Conservation (phyloP, 805 yeast species). For the Candida corydali region DNA sequence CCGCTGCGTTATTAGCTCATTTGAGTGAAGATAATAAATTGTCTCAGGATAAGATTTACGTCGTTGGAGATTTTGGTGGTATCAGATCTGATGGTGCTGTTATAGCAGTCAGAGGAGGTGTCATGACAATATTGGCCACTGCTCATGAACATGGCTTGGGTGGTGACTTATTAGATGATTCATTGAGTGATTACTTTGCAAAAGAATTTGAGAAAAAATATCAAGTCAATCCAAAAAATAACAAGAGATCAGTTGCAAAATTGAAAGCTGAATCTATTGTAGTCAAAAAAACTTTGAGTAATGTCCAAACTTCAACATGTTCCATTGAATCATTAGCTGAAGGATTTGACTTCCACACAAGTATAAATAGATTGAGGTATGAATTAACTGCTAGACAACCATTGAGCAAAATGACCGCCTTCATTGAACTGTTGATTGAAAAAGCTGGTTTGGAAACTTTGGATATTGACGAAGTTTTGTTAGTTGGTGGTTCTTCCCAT, state of each 20-base stretch:
- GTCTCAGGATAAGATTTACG: conserved; percentile 67
- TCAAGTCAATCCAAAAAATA: conserved; percentile 73
- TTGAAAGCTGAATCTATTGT: conserved; percentile 75
- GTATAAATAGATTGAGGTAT: conserved; percentile 89
- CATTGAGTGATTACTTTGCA: conserved; percentile 78
- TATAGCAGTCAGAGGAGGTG: conserved; percentile 88
- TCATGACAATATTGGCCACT: conserved; percentile 83
- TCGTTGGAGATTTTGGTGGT: conserved; percentile 97
- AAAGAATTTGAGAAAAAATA: conserved; percentile 91
- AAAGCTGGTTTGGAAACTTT: conserved; percentile 83
- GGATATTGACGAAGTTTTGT: conserved; percentile 85
- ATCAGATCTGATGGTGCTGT: conserved; percentile 93
- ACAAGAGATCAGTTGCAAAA: conserved; percentile 84
- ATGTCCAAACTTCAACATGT: conserved; percentile 82
- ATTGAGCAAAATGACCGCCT: conserved; percentile 68
- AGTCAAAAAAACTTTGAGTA: conserved; percentile 87
- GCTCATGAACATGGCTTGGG: conserved; percentile 80
- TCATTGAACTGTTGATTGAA: conserved; percentile 67
- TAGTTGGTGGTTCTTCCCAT: conserved; percentile 91
- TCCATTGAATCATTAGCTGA: conserved; percentile 94
- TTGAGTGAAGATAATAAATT: conserved; percentile 47
- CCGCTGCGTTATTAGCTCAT: conserved; percentile 87
- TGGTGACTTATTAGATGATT: conserved; percentile 80
- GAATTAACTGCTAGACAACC: conserved; percentile 83
- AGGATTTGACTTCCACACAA: conserved; percentile 89